Base-by-base conservation (phyloP, 2,329 filamentous ascomycete genomes). In the Westerdykella sp. region DNA sequence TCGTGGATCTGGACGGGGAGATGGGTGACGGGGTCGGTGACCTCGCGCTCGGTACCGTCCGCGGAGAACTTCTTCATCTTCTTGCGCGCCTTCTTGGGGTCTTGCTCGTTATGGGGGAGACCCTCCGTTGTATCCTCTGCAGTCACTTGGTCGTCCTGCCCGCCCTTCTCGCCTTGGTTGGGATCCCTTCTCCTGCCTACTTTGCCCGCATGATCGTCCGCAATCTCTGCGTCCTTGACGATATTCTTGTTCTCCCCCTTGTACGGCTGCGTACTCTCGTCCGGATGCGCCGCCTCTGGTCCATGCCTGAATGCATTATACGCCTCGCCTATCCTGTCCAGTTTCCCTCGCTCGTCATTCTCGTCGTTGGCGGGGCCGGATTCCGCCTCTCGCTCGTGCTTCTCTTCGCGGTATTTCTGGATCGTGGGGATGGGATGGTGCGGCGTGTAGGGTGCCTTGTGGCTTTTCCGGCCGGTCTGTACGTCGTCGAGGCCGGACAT, bases 11-110 rank as follows among this genome's bases (percentile, higher is more conserved):
- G 71, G 38, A 86, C 74, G 1, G 83, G 82, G 2, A 87, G 70
- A 63, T 87, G 84, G 1, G 84, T 87, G 32, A 87, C 75, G 0
- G 83, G 83, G 55, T 87, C 84, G 1, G 83, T 87, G 37, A 87
- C 83, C 57, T 84, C 74, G 46, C 76, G 69, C 45, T 74, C 72
- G 21, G 73, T 70, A 23, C 70, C 66, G 44, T 74, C 70, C 23
- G 70, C 66, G 37, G 62, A 68, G 45, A 65, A 66, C 45, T 75
- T 70, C 56, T 76, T 74, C 68, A 76, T 70, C 11, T 60, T 52
- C 57, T 76, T 76, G 32, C 74, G 62, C 46, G 70, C 69, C 47
- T 72, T 63, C 53, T 70, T 73, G 1, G 73, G 70, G 43, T 75
- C 65, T 41, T 51, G 48, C 7, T 62, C 61, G 12, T 49, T 51